Percentiles rank a stretch among this genome's conserved stretches.
phyloP scores from a whole-genome alignment of 176 grass and related monocot genomes.

The Aegilops tauschii region DNA sequence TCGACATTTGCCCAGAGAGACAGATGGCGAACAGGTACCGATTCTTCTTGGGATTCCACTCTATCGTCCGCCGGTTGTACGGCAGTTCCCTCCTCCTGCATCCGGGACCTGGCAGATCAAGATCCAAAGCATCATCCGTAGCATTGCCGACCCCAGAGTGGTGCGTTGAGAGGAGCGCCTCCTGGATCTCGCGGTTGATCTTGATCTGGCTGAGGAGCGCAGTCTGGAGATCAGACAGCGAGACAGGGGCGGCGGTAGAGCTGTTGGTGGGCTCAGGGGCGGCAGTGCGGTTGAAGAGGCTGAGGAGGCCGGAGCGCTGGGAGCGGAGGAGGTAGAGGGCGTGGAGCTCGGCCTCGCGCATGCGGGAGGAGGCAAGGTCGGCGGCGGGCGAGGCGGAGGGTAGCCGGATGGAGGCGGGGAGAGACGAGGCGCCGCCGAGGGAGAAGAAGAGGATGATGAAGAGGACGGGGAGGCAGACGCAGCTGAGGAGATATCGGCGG shows the following conservation, averaged over 20 bases:
- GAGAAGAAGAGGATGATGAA: constrained; percentile 77
- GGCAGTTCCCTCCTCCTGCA: constrained; percentile 57
- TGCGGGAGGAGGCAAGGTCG: constrained; percentile 46
- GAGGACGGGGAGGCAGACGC: constrained; percentile 52
- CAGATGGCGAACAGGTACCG: constrained; percentile 79
- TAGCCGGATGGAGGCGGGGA: constrained; percentile 54
- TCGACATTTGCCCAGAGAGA: constrained; percentile 91
- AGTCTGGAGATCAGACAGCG: constrained; percentile 56
- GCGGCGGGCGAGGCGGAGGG: constrained; percentile 28
- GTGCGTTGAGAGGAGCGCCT: constrained; percentile 66
- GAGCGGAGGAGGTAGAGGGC: constrained; percentile 76
- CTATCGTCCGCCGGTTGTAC: constrained; percentile 57
- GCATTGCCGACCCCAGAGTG: constrained; percentile 44
- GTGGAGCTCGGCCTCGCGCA: constrained; percentile 83
- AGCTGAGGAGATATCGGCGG: constrained; percentile 60
- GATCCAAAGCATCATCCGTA: constrained; percentile 41
- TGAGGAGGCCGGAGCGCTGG: constrained; percentile 66
- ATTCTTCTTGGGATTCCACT: constrained; percentile 92
- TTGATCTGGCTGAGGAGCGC: constrained; percentile 73
- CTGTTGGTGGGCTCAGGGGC: constrained; percentile 7
- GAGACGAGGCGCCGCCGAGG: constrained; percentile 44
- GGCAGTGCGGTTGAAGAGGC: constrained; percentile 58
- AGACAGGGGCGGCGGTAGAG: constrained; percentile 30
- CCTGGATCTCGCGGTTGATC: constrained; percentile 81
- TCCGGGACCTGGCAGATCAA: constrained; percentile 35